Evolutionary conservation across 768 basidiomycete genomes (phyloP).

Genomic region (Rhodotorula graminis): DNA sequence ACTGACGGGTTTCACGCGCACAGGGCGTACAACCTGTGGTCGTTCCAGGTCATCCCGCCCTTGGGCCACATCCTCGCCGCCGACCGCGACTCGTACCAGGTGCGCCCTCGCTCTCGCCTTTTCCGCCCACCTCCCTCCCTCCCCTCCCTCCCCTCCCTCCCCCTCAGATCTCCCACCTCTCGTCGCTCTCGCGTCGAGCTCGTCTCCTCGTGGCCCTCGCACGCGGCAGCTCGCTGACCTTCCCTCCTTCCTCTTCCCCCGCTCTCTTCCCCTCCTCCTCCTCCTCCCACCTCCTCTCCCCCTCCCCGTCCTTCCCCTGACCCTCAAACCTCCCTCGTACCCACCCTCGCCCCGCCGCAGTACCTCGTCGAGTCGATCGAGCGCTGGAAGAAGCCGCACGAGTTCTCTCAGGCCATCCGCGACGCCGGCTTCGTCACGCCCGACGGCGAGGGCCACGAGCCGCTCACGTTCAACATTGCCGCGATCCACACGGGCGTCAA

Average conservation of each 20-base stretch:
- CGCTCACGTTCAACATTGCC: conserved; percentile 83
- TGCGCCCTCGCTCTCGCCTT: background rate
- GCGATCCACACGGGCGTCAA: conserved; percentile 81
- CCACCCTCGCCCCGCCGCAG: background rate
- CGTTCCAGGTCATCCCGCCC: conserved; percentile 89
- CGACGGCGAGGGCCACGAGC: conserved; percentile 55
- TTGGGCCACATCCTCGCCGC: conserved; percentile 95
- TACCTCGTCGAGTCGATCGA: conserved; percentile 97
- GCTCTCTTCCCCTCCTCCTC: background rate
- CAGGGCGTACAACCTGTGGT: conserved; percentile 90
- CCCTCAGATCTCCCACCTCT: background rate
- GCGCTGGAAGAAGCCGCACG: conserved; percentile 78
- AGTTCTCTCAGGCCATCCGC: conserved; percentile 82
- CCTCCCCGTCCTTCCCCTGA: background rate
- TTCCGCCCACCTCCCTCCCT: too few relatives aligned
- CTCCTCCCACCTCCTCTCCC: background rate
- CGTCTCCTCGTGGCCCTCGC: too few relatives aligned
- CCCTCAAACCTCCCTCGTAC: background rate
- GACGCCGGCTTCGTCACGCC: conserved; percentile 65
- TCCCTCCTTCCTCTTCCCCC: too few relatives aligned
- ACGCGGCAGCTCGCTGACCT: too few relatives aligned
- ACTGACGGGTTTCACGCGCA: too few relatives aligned
- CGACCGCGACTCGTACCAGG: conserved; percentile 86
- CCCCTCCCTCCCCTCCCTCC: too few relatives aligned
- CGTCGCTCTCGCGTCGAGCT: background rate